These are phyloP conservation scores for Syzygium aromaticum DNA, from an alignment of 345 rosid species.

Conservation along the genomic window DNA sequence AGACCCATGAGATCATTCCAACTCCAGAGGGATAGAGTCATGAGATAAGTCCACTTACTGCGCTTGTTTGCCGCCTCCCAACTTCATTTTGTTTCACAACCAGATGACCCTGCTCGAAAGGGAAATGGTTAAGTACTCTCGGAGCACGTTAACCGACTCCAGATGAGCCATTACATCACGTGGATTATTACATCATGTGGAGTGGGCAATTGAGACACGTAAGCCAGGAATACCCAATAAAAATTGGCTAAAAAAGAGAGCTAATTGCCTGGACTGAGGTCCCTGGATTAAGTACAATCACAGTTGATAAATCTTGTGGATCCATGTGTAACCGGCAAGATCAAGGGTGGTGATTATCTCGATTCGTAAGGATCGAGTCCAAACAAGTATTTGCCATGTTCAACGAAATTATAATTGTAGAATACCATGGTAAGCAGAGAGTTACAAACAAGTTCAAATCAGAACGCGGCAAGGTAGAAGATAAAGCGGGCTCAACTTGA, in stretches of 20 bases:
- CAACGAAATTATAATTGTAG: not conserved
- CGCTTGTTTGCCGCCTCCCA: constrained; percentile 8
- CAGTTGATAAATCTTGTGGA: not conserved
- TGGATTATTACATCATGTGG: not conserved
- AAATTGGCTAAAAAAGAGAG: not conserved
- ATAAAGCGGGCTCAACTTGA: not conserved
- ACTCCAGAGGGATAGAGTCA: not conserved
- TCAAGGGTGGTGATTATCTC: not conserved
- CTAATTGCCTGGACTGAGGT: not conserved
- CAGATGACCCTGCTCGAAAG: constrained; percentile 8
- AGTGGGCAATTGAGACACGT: not conserved
- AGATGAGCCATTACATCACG: not conserved
- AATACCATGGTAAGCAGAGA: not conserved
- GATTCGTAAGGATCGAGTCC: not conserved
- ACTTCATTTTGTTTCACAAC: constrained; percentile 11
- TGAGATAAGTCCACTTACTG: not conserved
- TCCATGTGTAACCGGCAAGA: not conserved
- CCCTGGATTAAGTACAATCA: not conserved
- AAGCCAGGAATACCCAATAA: not conserved
- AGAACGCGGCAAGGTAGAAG: not conserved
- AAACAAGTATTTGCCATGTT: not conserved
- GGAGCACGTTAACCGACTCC: not conserved
- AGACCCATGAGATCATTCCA: not conserved
- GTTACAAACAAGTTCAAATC: not conserved
- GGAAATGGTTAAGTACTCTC: not conserved